These are phyloP conservation scores for Diaporthe eres DNA, from an alignment of 2,329 filamentous ascomycete species.

Conservation along the genomic window DNA sequence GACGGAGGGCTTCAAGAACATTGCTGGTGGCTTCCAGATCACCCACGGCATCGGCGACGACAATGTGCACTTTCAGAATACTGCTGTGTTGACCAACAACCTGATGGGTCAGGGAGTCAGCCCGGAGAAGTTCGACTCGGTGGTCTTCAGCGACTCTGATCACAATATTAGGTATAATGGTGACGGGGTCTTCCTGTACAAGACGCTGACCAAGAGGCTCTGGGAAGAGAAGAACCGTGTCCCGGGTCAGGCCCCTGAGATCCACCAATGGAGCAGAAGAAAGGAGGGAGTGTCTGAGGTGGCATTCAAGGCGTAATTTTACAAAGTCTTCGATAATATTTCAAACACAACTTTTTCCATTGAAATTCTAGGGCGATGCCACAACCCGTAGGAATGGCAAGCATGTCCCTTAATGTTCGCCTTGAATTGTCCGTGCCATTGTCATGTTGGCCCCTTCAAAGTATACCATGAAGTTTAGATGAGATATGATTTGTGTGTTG, in stretches of 20 bases:
- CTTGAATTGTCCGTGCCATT: neutral
- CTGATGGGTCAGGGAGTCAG: slow-evolving; percentile 71
- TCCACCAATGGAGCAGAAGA: slow-evolving; percentile 21
- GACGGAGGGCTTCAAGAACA: slow-evolving; percentile 72
- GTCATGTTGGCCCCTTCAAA: too few relatives aligned
- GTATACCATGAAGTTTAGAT: neutral
- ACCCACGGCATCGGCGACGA: slow-evolving; percentile 79
- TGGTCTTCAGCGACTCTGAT: slow-evolving; percentile 76
- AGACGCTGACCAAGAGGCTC: slow-evolving; percentile 70
- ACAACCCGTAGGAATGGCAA: neutral
- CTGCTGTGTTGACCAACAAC: slow-evolving; percentile 72
- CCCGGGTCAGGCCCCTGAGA: slow-evolving; percentile 45
- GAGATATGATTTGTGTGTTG: neutral
- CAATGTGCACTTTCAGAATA: slow-evolving; percentile 80
- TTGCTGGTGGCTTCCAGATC: slow-evolving; percentile 72
- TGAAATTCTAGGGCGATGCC: neutral
- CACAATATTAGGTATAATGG: slow-evolving; percentile 73
- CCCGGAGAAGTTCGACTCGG: slow-evolving; percentile 73
- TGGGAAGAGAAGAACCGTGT: slow-evolving; percentile 72
- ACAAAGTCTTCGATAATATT: neutral
- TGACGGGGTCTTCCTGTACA: slow-evolving; percentile 70
- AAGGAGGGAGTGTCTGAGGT: neutral
- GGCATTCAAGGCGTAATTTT: neutral
- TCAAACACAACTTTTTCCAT: too few relatives aligned
- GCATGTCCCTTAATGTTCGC: too few relatives aligned